Conservation (phyloP, 2,329 filamentous ascomycete species). For the Cercospora nicotianae region DNA sequence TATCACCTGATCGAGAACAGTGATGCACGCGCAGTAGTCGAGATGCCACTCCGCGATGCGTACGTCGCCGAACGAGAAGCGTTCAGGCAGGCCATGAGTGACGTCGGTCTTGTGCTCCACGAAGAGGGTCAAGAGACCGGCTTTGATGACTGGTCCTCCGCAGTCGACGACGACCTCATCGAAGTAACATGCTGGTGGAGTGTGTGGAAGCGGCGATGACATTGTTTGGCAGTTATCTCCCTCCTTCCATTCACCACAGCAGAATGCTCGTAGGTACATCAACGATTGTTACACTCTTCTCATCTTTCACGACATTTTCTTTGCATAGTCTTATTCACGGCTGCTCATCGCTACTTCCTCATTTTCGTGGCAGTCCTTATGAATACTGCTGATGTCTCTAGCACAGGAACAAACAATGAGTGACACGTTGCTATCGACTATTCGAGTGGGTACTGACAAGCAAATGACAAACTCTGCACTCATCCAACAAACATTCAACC, state of each 20-base stretch:
- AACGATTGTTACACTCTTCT: neutral
- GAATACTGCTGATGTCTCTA: neutral
- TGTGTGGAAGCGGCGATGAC: conserved; percentile 52
- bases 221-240: neutral
- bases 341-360: neutral
- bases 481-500: neutral
- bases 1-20: conserved; percentile 61
- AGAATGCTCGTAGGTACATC: conserved; percentile 2
- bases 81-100: conserved; percentile 63
- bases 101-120: conserved; percentile 54
- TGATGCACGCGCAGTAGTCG: conserved; percentile 69
- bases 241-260: neutral
- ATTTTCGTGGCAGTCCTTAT: neutral
- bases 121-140: conserved; percentile 65
- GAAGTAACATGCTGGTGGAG: conserved; percentile 70
- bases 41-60: conserved; percentile 75
- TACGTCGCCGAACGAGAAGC: conserved; percentile 64
- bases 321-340: neutral
- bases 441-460: neutral
- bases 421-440: neutral
- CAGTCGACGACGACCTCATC: conserved; percentile 44
- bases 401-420: neutral
- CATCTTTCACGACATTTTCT: neutral
- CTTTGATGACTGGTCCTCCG: conserved; percentile 71
- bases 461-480: neutral